phyloP scores from a whole-genome alignment of 225 moss, liverwort and hornwort genomes.

The Physcomitrium patens region DNA sequence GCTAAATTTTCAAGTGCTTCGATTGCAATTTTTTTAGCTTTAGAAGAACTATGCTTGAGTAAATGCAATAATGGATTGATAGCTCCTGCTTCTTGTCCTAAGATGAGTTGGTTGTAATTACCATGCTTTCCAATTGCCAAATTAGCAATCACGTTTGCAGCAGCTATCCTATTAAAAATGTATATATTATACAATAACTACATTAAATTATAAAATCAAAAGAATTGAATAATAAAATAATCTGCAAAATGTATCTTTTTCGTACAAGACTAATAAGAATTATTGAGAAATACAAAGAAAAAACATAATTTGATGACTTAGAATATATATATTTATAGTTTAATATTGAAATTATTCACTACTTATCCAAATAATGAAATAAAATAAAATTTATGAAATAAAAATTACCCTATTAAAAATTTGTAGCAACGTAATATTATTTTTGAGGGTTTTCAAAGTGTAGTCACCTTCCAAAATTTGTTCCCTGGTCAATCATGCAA shows the following conservation, averaged over 20 bases:
- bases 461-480: slow-evolving; percentile 74
- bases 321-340: too few relatives aligned
- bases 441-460: background rate
- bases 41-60: slow-evolving; percentile 58
- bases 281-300: too few relatives aligned
- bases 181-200: background rate
- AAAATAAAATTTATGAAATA: too few relatives aligned
- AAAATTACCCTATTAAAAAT: too few relatives aligned
- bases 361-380: too few relatives aligned
- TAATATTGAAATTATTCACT: too few relatives aligned
- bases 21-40: slow-evolving; percentile 60
- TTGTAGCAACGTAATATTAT: too few relatives aligned
- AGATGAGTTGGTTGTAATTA: slow-evolving; percentile 37
- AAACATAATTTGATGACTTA: too few relatives aligned
- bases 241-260: too few relatives aligned
- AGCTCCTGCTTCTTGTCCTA: slow-evolving; percentile 50
- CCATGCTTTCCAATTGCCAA: slow-evolving; percentile 51
- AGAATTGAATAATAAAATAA: too few relatives aligned
- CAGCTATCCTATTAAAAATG: slow-evolving; percentile 59
- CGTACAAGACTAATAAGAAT: too few relatives aligned
- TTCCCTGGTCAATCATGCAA: slow-evolving; percentile 62
- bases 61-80: slow-evolving; percentile 57
- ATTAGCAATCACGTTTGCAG: slow-evolving; percentile 77
- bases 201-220: too few relatives aligned
- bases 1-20: slow-evolving; percentile 72